Evolutionary conservation across 2,329 filamentous ascomycete species (phyloP).

Genomic region (Fusarium sacchari): DNA sequence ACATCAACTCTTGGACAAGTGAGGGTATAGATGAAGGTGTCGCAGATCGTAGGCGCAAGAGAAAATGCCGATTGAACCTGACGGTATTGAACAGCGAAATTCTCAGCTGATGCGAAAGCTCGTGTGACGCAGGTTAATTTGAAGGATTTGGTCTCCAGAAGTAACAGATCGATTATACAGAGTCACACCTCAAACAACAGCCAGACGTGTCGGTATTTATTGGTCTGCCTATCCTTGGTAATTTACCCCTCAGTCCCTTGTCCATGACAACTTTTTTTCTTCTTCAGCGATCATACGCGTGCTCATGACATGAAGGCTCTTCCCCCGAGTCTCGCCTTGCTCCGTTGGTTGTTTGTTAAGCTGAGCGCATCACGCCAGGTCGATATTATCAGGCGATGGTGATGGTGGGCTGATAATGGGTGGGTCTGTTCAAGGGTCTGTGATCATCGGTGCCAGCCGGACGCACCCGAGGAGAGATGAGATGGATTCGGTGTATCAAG

Average conservation of each 20-base stretch:
- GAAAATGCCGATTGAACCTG: not conserved
- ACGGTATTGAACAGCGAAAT: not conserved
- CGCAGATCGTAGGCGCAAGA: not conserved
- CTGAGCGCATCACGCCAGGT: constrained; percentile 46
- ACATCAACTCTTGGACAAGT: not conserved
- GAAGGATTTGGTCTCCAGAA: constrained; percentile 3
- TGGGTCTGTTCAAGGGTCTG: constrained; percentile 40
- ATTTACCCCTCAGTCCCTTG: constrained; percentile 21
- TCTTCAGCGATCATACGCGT: constrained; percentile 12
- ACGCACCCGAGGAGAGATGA: constrained; percentile 36
- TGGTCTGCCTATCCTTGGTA: constrained; percentile 16
- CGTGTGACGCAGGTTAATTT: not conserved
- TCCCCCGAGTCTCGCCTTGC: constrained; percentile 44
- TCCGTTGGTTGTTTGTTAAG: constrained; percentile 37
- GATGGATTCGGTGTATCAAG: not conserved
- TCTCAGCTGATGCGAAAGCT: not conserved
- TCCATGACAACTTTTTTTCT: constrained; percentile 16
- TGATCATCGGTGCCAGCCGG: constrained; percentile 39
- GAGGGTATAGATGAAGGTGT: not conserved
- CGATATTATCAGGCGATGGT: constrained; percentile 43
- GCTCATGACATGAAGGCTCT: constrained; percentile 23
- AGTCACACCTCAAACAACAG: constrained; percentile 7
- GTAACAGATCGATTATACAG: constrained; percentile 17
- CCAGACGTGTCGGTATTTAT: constrained; percentile 39
- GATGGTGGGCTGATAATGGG: constrained; percentile 42